Evolutionary conservation across 257 asterid genomes (phyloP), one percentile per base, ranked within the genome.

Genomic region (Cruciata laevipes): DNA sequence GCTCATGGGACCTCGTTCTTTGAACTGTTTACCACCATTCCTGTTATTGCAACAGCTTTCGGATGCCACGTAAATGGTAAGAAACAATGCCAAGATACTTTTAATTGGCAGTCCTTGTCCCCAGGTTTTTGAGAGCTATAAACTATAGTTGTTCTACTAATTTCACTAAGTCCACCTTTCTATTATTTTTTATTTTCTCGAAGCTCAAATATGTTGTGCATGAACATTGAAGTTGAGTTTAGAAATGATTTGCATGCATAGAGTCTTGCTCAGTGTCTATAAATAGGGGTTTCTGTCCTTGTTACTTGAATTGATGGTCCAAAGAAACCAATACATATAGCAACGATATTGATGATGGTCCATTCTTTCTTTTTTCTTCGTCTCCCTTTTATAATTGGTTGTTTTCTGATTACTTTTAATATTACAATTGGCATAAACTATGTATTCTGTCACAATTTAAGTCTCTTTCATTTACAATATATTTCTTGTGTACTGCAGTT

Each of bases 41-140:
- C 97, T 3, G 85, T 93, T 63, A 83, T 93, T 77, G 96, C 95
- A 44, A 90, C 97, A 30, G 97, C 96, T 73, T 90, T 93, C 38
- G 99, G 95, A 74, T 93, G 97, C 78, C 97, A 93, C 74, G 97
- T 86, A 47, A 93, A 85, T 71, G 89, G 99, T 90, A 83, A 72
- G 83, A 14, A 61, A 61, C 38, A 56, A 33, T 56, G 25, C 20
- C n/a, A 61, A 40, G 4, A 49, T 35, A n/a, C 21, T 55, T 40
- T 47, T 59, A 37, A 37, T 37, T 9, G 42, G 13, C 42, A 7
- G 42, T 49, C 13, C 13, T 18, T 18, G 10, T 27, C 49, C 61
- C 32, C 58, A 13, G 20, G 25, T 4, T 30, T 49, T 44, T 27
- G 60, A 16, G 4, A 27, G 40, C 21, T 11, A 58, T 58, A 3